Percentiles rank a stretch among this genome's conserved stretches.
phyloP scores from a whole-genome alignment of 2,329 filamentous ascomycete species.

The Parastagonospora avenae region DNA sequence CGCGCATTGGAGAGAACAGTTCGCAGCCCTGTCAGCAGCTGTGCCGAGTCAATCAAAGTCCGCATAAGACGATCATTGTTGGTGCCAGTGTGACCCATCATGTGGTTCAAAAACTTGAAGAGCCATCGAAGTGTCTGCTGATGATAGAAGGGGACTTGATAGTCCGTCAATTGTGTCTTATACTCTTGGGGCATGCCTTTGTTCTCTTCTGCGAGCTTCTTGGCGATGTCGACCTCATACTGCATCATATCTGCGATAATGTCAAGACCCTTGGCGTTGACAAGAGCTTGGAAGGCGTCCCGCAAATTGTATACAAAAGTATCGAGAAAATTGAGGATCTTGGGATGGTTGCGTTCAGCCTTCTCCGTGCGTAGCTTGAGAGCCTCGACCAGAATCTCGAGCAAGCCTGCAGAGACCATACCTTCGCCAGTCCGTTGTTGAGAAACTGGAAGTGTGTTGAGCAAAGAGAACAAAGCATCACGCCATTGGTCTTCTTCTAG shows the following conservation, averaged over 20 bases:
- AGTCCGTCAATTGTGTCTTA: conserved; percentile 85
- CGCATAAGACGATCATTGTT: conserved; percentile 89
- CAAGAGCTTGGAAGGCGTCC: conserved; percentile 82
- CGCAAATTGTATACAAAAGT: conserved; percentile 83
- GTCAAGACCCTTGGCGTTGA: conserved; percentile 82
- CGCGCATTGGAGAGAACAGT: conserved; percentile 79
- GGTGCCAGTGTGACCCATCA: conserved; percentile 82
- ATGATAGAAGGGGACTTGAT: conserved; percentile 88
- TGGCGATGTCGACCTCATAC: conserved; percentile 74
- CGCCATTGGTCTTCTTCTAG: conserved; percentile 84
- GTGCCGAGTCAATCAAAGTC: conserved; percentile 92
- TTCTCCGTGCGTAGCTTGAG: conserved; percentile 80
- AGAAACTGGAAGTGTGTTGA: conserved; percentile 76
- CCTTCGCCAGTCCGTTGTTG: conserved; percentile 77
- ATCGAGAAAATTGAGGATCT: conserved; percentile 85
- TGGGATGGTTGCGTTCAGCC: conserved; percentile 82
- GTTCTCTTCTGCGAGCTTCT: conserved; percentile 68
- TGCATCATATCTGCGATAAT: conserved; percentile 87
- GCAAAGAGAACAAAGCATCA: conserved; percentile 84
- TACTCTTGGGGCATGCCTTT: conserved; percentile 73
- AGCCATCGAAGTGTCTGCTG: conserved; percentile 93
- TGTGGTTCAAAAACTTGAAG: conserved; percentile 94
- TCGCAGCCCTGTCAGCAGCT: conserved; percentile 77
- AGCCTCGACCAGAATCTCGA: conserved; percentile 89
- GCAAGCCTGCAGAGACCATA: conserved; percentile 85